These are phyloP conservation scores for Blumeriella jaapii DNA, from an alignment of 2,329 filamentous ascomycete species.

Conservation along the genomic window DNA sequence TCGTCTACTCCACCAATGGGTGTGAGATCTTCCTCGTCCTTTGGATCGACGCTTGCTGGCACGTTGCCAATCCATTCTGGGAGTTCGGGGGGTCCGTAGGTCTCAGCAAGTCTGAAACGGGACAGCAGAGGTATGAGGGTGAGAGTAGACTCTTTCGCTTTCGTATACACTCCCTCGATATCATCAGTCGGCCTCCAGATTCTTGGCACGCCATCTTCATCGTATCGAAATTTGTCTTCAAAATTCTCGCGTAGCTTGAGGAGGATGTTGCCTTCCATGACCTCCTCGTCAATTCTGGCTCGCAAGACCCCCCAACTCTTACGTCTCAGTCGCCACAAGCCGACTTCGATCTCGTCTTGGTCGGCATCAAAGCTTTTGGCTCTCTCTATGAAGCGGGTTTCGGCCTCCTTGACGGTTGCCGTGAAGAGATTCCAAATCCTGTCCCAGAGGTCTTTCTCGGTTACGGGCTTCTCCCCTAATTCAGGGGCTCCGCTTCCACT, in stretches of 20 bases:
- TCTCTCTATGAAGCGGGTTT: conserved; percentile 73
- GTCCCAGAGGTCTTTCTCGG: conserved; percentile 89
- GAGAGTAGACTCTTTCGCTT: conserved; percentile 82
- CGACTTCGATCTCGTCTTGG: conserved; percentile 80
- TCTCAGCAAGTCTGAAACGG: conserved; percentile 67
- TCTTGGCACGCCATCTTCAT: conserved; percentile 83
- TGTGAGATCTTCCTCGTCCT: conserved; percentile 79
- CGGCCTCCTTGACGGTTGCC: conserved; percentile 72
- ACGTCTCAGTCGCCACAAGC: conserved; percentile 80
- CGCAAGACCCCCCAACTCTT: conserved; percentile 91
- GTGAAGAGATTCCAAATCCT: conserved; percentile 84
- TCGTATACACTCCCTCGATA: conserved; percentile 91
- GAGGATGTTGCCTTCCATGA: conserved; percentile 93
- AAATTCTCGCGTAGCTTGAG: conserved; percentile 97
- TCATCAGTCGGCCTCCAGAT: conserved; percentile 97
- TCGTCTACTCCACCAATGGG: conserved; percentile 93
- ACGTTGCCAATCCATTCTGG: conserved; percentile 71
- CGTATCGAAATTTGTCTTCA: conserved; percentile 98
- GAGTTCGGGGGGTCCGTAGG: conserved; percentile 68
- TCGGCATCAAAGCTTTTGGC: conserved; percentile 91
- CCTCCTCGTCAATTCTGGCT: conserved; percentile 89
- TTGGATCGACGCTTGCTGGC: conserved; percentile 60
- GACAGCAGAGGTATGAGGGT: conserved; percentile 82
- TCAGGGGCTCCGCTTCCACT: conserved; percentile 74
- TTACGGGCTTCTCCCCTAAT: conserved; percentile 55